Conservation (phyloP, 495 filamentous ascomycete genomes). For the Lasiosphaeriaceae sp. region DNA sequence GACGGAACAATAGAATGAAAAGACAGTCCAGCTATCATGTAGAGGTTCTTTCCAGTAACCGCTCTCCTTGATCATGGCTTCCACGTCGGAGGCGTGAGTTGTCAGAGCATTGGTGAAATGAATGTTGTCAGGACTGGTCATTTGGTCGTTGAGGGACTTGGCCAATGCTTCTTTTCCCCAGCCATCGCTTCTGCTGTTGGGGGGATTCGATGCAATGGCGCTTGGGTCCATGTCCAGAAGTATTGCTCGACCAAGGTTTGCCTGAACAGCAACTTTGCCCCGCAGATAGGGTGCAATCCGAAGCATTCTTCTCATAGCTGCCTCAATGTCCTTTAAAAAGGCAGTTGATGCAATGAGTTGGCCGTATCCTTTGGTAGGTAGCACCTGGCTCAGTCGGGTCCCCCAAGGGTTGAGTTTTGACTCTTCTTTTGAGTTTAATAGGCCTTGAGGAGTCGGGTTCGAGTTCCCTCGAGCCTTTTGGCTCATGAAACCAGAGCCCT, state of each 20-base stretch:
- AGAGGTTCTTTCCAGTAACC: conserved; percentile 15
- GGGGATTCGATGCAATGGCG: conserved; percentile 18
- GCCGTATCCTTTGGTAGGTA: too few species aligned
- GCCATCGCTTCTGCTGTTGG: conserved; percentile 5
- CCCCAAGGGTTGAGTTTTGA: too few species aligned
- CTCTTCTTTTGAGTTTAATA: too few species aligned
- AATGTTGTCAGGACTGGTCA: conserved; percentile 10
- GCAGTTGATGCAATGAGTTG: too few species aligned
- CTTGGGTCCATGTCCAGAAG: conserved; percentile 18
- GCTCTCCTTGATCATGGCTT: conserved; percentile 25
- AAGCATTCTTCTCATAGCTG: conserved; percentile 10
- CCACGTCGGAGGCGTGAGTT: conserved; percentile 30
- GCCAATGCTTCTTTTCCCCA: conserved; percentile 20
- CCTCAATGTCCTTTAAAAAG: conserved; percentile 11
- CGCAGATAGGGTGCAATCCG: conserved; percentile 11
- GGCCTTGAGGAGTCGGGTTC: too few species aligned
- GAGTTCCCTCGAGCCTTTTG: too few species aligned
- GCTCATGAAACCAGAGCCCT: too few species aligned
- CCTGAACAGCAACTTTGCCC: conserved; percentile 35
- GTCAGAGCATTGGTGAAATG: conserved; percentile 43
- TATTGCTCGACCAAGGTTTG: conserved; percentile 41
- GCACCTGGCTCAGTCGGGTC: too few species aligned
- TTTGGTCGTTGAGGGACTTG: conserved; percentile 16
- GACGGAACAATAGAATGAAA: conserved; percentile 48
- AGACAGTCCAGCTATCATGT: conserved; percentile 32